Evolutionary conservation across 2,329 filamentous ascomycete genomes (phyloP).

Genomic region (Volutella citrinella): DNA sequence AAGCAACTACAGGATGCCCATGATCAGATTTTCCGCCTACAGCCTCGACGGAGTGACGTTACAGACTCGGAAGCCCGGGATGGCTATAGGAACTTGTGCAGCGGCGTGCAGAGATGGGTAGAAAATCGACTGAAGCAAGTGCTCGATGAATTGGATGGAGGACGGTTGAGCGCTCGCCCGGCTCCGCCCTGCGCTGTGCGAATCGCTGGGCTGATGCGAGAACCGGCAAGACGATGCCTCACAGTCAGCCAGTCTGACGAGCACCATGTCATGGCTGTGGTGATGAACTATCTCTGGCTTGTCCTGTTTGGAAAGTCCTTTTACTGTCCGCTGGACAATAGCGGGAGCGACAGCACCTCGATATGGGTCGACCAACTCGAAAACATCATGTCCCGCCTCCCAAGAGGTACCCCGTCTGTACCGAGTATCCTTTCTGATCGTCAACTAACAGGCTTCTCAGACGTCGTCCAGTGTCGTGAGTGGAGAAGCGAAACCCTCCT

Average conservation of each 20-base stretch:
- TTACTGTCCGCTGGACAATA: constrained; percentile 35
- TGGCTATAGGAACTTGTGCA: constrained; percentile 30
- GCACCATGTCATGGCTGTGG: constrained; percentile 33
- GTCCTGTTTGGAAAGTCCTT: constrained; percentile 35
- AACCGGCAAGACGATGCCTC: constrained; percentile 32
- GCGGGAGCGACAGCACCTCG: constrained; percentile 26
- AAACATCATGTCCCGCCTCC: constrained; percentile 30
- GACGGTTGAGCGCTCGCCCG: constrained; percentile 22
- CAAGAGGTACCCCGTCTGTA: constrained; percentile 34
- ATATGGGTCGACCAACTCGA: constrained; percentile 33
- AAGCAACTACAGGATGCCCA: constrained; percentile 28
- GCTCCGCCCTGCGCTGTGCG: constrained; percentile 25
- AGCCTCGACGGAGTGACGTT: constrained; percentile 32
- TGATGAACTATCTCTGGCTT: constrained; percentile 37
- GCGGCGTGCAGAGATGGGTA: constrained; percentile 35
- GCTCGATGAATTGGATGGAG: constrained; percentile 30
- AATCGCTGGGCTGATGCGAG: constrained; percentile 32
- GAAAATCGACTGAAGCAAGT: constrained; percentile 30
- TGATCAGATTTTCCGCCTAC: constrained; percentile 31
- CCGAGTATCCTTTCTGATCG: too few species aligned
- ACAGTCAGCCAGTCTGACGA: constrained; percentile 30
- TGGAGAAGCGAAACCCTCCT: constrained; percentile 37
- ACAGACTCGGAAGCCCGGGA: constrained; percentile 35
- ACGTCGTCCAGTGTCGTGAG: constrained; percentile 32
- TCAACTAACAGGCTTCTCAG: too few species aligned